A percentile compares a stretch with the other conserved stretches of the same genome.
These are phyloP conservation scores for Gryganskiella cystojenkinii DNA, from an alignment of 192 early-diverging fungal genomes.

Conservation along the genomic window DNA sequence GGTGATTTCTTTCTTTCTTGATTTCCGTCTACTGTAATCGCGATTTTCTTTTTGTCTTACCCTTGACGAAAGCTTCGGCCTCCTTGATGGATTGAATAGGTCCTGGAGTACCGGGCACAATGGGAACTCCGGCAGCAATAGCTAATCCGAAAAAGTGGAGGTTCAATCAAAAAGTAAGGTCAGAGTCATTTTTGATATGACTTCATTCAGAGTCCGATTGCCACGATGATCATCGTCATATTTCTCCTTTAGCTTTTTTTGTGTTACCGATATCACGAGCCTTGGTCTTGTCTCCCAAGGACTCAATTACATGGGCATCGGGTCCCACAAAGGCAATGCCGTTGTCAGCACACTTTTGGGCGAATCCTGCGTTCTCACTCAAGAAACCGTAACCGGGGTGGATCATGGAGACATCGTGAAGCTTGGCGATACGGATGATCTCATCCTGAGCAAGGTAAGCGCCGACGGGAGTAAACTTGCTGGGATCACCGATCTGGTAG, in stretches of 20 bases:
- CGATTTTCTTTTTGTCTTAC: slow-evolving; percentile 2
- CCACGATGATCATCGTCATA: not conserved
- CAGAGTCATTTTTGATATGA: slow-evolving; percentile 1
- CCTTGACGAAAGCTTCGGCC: slow-evolving; percentile 75
- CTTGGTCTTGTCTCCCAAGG: slow-evolving; percentile 96
- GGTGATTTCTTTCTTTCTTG: not conserved
- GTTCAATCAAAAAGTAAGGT: not conserved
- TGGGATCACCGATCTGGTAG: slow-evolving; percentile 91
- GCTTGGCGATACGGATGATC: slow-evolving; percentile 88
- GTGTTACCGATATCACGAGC: slow-evolving; percentile 80
- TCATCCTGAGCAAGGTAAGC: slow-evolving; percentile 96
- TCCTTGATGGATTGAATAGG: slow-evolving; percentile 75
- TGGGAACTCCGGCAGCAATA: slow-evolving; percentile 83
- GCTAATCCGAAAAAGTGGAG: slow-evolving; percentile 54
- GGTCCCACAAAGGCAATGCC: slow-evolving; percentile 96
- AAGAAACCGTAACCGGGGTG: slow-evolving; percentile 98
- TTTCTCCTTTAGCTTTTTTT: not conserved
- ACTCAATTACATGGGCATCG: slow-evolving; percentile 82
- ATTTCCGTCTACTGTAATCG: not conserved
- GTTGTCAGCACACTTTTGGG: slow-evolving; percentile 85
- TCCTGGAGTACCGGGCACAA: slow-evolving; percentile 94
- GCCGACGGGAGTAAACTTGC: slow-evolving; percentile 88
- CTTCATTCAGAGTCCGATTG: not conserved
- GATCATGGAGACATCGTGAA: slow-evolving; percentile 85
- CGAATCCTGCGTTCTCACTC: slow-evolving; percentile 94